These are phyloP conservation scores for Leishmania tropica DNA, from an alignment of 208 protist species.

Conservation along the genomic window DNA sequence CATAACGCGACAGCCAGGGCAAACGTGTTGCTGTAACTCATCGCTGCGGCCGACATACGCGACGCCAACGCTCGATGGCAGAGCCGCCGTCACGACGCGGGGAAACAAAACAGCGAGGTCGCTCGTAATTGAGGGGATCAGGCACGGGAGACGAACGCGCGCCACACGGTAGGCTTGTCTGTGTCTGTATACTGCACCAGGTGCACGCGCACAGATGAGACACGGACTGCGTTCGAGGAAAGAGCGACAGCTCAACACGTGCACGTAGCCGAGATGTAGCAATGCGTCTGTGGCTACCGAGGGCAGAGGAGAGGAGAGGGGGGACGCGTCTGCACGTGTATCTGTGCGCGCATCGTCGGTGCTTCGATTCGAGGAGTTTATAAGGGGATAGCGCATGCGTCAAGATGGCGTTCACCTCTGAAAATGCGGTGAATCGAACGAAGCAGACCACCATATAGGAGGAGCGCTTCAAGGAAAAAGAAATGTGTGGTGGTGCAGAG, in stretches of 20 bases:
- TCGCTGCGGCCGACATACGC: not conserved
- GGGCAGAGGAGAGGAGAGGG: not conserved
- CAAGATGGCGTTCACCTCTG: not conserved
- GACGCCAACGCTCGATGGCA: not conserved
- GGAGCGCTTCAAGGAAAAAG: not conserved
- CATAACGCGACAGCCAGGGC: not conserved
- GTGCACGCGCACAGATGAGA: not conserved
- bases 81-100: not conserved
- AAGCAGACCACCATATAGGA: not conserved
- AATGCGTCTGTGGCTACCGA: not conserved
- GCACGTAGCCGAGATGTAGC: not conserved
- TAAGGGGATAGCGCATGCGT: not conserved
- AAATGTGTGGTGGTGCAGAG: not conserved
- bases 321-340: not conserved
- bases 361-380: not conserved
- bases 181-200: not conserved
- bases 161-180: not conserved
- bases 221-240: not conserved
- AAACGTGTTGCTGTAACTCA: not conserved
- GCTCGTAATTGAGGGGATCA: not conserved
- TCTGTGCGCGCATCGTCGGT: not conserved
- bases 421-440: not conserved
- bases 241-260: not conserved
- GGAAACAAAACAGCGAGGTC: not conserved
- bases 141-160: not conserved